phyloP scores from a whole-genome alignment of 495 filamentous ascomycete genomes.

The Neurospora sp. region DNA sequence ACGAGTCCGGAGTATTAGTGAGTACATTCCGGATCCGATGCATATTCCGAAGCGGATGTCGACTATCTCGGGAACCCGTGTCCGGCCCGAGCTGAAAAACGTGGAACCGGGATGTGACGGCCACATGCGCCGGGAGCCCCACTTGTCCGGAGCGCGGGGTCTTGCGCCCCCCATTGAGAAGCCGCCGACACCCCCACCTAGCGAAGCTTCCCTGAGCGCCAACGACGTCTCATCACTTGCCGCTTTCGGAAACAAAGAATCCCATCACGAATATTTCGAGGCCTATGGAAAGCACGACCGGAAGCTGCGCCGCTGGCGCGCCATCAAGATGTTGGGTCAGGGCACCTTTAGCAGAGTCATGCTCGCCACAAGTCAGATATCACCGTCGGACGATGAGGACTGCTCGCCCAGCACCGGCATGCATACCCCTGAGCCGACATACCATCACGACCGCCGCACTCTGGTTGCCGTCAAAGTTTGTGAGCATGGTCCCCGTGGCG shows the following conservation, averaged over 20 bases:
- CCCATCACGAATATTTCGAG: slow-evolving; percentile 49
- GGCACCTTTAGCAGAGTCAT: slow-evolving; percentile 94
- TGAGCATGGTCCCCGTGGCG: slow-evolving; percentile 85
- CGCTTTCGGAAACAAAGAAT: slow-evolving; percentile 21
- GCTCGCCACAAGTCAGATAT: slow-evolving; percentile 57
- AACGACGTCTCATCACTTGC: slow-evolving; percentile 22
- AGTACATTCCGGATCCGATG: slow-evolving; percentile 67
- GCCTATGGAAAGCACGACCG: slow-evolving; percentile 47
- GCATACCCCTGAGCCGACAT: slow-evolving; percentile 9
- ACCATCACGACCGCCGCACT: slow-evolving; percentile 33
- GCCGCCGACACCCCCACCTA: slow-evolving; percentile 66
- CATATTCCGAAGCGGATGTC: slow-evolving; percentile 59
- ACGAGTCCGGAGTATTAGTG: slow-evolving; percentile 75
- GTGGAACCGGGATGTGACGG: slow-evolving; percentile 28
- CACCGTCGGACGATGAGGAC: slow-evolving; percentile 34
- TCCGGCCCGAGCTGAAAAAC: slow-evolving; percentile 37
- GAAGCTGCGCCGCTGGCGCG: slow-evolving; percentile 58
- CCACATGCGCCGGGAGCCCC: slow-evolving; percentile 66
- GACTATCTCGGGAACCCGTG: slow-evolving; percentile 53
- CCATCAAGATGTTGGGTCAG: slow-evolving; percentile 71
- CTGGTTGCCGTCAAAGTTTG: slow-evolving; percentile 94
- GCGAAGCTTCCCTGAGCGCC: slow-evolving; percentile 44
- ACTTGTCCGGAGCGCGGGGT: slow-evolving; percentile 69
- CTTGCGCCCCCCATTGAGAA: slow-evolving; percentile 44
- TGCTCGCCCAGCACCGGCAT: slow-evolving; percentile 10